Evolutionary conservation across 305 asterid genomes (phyloP).

Genomic region (Euphrasia arctica): DNA sequence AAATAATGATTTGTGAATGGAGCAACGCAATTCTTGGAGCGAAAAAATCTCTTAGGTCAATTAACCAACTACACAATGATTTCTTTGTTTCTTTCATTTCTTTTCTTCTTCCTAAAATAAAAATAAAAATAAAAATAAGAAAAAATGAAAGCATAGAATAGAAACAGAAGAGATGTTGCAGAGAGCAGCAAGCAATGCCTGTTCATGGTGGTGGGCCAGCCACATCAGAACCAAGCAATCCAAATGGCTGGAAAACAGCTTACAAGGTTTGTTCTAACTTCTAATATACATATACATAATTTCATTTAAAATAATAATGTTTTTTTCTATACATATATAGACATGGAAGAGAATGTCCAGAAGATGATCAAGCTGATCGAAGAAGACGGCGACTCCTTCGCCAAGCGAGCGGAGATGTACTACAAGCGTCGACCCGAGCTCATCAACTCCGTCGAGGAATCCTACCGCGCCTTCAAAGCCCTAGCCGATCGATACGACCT

Average conservation of each 20-base stretch:
- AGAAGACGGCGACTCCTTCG: constrained; percentile 95
- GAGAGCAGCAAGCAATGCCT: constrained; percentile 93
- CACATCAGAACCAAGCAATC: constrained; percentile 94
- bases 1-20: background rate
- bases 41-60: background rate
- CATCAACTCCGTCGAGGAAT: constrained; percentile 72
- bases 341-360: constrained; percentile 37
- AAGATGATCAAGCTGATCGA: constrained; percentile 64
- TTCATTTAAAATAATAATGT: background rate
- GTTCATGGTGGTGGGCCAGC: constrained; percentile 99
- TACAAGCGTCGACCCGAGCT: constrained; percentile 92
- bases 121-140: background rate
- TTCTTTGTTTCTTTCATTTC: background rate
- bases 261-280: constrained; percentile 44
- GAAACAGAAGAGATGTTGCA: constrained; percentile 55
- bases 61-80: background rate
- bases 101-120: background rate
- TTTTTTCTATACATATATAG: background rate
- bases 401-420: constrained; percentile 95
- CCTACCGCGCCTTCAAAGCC: constrained; percentile 68
- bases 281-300: too few species aligned
- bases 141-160: background rate
- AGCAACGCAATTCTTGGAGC: background rate
- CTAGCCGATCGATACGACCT: constrained; percentile 88
- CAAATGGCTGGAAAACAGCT: constrained; percentile 94